These are phyloP conservation scores for Polyporus tsugae DNA, from an alignment of 1,284 basidiomycete species.

Conservation along the genomic window DNA sequence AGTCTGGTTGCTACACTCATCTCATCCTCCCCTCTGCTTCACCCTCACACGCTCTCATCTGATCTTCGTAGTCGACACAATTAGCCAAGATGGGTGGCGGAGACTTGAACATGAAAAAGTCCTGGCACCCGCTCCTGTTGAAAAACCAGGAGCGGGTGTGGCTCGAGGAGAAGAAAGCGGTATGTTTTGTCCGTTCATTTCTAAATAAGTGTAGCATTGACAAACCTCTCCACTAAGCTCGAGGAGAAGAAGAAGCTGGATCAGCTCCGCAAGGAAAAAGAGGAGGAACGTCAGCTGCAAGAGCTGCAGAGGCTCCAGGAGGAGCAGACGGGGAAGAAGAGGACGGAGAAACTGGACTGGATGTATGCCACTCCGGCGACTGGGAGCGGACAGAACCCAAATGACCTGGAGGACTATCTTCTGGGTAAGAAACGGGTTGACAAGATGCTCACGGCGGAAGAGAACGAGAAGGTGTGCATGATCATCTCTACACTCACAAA, in stretches of 20 bases:
- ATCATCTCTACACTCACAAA: neutral
- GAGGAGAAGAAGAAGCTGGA: constrained; percentile 99
- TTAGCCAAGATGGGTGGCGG: constrained; percentile 90
- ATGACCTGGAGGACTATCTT: constrained; percentile 96
- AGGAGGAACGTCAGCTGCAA: constrained; percentile 96
- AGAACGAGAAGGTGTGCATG: constrained; percentile 80
- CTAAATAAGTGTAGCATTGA: neutral
- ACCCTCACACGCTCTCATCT: neutral
- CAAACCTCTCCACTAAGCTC: constrained; percentile 56
- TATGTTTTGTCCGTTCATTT: constrained; percentile 49
- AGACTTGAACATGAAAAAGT: constrained; percentile 97
- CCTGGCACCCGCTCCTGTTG: constrained; percentile 97
- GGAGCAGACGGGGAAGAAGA: constrained; percentile 93
- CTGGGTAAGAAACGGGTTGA: constrained; percentile 99
- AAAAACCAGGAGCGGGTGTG: constrained; percentile 99
- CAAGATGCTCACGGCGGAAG: constrained; percentile 91
- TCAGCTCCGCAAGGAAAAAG: constrained; percentile 95
- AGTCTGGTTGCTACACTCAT: constrained; percentile 6
- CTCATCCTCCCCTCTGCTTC: constrained; percentile 6
- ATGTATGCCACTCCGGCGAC: constrained; percentile 97
- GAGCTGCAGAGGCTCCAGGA: constrained; percentile 96
- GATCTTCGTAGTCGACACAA: constrained; percentile 31
- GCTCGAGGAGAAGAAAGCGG: constrained; percentile 97
- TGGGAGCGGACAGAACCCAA: constrained; percentile 82
- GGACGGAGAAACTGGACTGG: constrained; percentile 96